Evolutionary conservation across 1,284 basidiomycete species (phyloP), one percentile per base, ranked within the genome.

Genomic region (Cryptococcus amylolentus): DNA sequence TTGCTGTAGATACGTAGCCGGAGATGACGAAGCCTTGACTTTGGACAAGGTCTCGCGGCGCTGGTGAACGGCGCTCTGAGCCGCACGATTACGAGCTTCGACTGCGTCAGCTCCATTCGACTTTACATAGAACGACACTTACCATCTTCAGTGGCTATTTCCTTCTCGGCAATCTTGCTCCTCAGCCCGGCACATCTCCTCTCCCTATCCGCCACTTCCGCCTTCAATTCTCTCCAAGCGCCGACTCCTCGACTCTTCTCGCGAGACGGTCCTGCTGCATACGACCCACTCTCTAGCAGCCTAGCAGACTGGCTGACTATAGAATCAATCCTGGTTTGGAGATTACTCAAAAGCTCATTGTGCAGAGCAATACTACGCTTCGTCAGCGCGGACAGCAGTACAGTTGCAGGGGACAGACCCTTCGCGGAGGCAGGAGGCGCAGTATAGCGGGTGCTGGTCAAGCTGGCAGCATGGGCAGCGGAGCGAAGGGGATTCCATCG

Each of bases 191-290:
- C 53, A 27, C 64, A 64, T 31, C 68, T 52, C n/a, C 47, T 35
- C 52, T 69, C 65, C 10, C 51, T 51, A 1, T 46, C 54, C 0
- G 64, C 69, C 7, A 76, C 65, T 18, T 66, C 61, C 0, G 72
- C 67, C 2, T 72, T 61, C 2, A 76, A 63, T 37, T 58, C 38
- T 6, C 70, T 55, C 72, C 72, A 74, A 20, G 53, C 58, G 0
- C 49, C 42, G 1, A 63, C 51, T 14, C 51, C 57, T 23, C 49
- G 45, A 3, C 14, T 3, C 31, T 35, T 35, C 31, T 35, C 7
- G 31, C 31, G 31, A 35, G 31, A 35, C 31, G 31, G 10, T 10
- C 31, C 31, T 6, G 31, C 31, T 1, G 31, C 7, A 10, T 35
- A 10, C 31, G 31, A 1, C 7, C 31, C 31, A 35, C 5, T 35